Evolutionary conservation across 2,329 filamentous ascomycete species (phyloP), one percentile per base, ranked within the genome.

Genomic region (Epicoccum sorghinum): DNA sequence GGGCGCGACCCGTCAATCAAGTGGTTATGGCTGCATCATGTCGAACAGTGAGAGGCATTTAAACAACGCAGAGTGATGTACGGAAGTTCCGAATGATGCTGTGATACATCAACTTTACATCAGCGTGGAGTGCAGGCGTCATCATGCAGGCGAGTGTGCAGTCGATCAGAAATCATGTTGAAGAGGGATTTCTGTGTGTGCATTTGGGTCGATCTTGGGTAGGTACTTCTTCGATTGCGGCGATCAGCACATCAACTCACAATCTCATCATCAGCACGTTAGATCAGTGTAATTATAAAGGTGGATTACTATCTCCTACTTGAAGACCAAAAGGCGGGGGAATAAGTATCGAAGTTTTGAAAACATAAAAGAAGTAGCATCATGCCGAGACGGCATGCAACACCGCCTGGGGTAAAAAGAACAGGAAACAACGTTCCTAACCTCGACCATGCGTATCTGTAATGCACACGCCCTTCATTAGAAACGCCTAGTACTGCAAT

Each of bases 331-430:
- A 68, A 69, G 67, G 69, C 56, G 52, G 58, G 72, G 72, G 70
- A 73, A 74, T 74, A 75, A 69, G 66, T 73, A 71, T 72, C 66
- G 71, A 75, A 75, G 65, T 64, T 65, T 66, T 72, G 73, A 71
- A 64, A 72, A 74, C 74, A 71, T 74, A 69, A 74, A 65, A 72
- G 67, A 72, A 69, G 64, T 58, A 64, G 67, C 62, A 66, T 64
- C 69, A 63, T 68, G 68, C 66, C 65, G 55, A 68, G 69, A 73
- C 70, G 57, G 59, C 55, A 49, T 52, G 49, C 57, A 59, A 62
- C 59, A 60, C 61, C 63, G 62, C 63, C 61, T 58, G 42, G 62
- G 59, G 55, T 67, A 66, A 66, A 72, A 69, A 60, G 69, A 65
- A 66, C 60, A 48, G 59, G 62, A 52, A 59, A 59, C 60, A 60